Conservation (phyloP, 352 stramenopile species). For the Blastocystis sp. region DNA sequence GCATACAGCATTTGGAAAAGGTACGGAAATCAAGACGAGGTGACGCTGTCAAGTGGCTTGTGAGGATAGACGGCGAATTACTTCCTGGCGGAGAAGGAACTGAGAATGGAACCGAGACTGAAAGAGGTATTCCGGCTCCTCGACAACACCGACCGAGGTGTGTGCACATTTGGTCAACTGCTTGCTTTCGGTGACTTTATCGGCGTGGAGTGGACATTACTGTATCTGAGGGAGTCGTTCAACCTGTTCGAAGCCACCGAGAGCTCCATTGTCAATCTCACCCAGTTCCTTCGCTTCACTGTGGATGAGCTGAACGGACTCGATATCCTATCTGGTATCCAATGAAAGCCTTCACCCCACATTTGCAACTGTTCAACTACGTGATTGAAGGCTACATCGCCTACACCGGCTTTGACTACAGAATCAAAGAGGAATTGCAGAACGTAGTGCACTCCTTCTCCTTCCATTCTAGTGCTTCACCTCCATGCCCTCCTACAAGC, state of each 20-base stretch:
- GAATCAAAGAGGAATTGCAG: constrained; percentile 17
- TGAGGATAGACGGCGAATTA: constrained; percentile 13
- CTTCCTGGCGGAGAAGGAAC: constrained; percentile 27
- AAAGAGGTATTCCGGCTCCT: constrained; percentile 26
- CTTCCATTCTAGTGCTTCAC: not conserved
- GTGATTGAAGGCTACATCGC: constrained; percentile 21
- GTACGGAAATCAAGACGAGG: constrained; percentile 27
- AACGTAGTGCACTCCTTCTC: not conserved
- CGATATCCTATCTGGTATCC: not conserved
- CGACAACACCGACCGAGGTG: not conserved
- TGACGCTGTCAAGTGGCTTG: not conserved
- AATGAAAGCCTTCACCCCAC: not conserved
- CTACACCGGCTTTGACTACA: constrained; percentile 17
- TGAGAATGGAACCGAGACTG: constrained; percentile 33
- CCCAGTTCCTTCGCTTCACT: constrained; percentile 28
- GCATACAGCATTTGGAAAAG: constrained; percentile 17
- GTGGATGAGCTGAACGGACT: constrained; percentile 38
- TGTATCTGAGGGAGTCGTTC: constrained; percentile 31
- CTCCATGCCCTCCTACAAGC: constrained; percentile 29
- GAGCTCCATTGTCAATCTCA: constrained; percentile 13
- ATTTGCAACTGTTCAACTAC: constrained; percentile 48
- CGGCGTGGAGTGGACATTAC: constrained; percentile 23
- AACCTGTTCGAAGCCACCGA: constrained; percentile 13
- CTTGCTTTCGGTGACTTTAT: constrained; percentile 45
- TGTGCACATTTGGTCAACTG: constrained; percentile 22